Evolutionary conservation across 225 moss, liverwort and hornwort genomes (phyloP).

Genomic region (Straminergon stramineum): DNA sequence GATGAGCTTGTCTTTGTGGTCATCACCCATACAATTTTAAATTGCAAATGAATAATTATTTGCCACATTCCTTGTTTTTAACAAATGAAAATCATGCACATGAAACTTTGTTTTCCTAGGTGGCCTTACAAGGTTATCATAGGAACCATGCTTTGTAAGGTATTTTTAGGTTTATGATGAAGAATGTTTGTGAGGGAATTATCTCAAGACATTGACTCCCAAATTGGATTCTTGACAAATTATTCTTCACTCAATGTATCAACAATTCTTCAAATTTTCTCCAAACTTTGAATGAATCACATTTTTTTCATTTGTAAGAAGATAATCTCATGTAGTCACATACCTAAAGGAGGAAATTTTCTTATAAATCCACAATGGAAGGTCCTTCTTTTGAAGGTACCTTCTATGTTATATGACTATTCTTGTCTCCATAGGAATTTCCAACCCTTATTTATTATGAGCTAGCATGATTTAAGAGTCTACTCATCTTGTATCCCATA

Average conservation of each 20-base stretch:
- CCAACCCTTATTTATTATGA: background rate
- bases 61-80: too few species aligned
- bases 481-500: background rate
- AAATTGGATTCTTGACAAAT: background rate
- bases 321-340: background rate
- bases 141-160: too few species aligned
- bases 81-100: too few species aligned
- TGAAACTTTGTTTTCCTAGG: too few species aligned
- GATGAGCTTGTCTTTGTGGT: background rate
- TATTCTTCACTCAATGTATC: background rate
- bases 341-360: accelerated
- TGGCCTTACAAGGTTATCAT: too few species aligned
- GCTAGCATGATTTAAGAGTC: accelerated
- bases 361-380: accelerated
- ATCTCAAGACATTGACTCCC: too few species aligned
- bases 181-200: too few species aligned
- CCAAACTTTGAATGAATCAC: accelerated
- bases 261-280: accelerated
- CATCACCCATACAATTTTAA: too few species aligned
- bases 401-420: background rate
- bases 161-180: too few species aligned
- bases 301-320: accelerated
- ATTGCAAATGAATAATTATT: too few species aligned
- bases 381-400: background rate
- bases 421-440: background rate